Conservation (phyloP, 2,329 filamentous ascomycete genomes). For the Tolypocladium ophioglossoides region DNA sequence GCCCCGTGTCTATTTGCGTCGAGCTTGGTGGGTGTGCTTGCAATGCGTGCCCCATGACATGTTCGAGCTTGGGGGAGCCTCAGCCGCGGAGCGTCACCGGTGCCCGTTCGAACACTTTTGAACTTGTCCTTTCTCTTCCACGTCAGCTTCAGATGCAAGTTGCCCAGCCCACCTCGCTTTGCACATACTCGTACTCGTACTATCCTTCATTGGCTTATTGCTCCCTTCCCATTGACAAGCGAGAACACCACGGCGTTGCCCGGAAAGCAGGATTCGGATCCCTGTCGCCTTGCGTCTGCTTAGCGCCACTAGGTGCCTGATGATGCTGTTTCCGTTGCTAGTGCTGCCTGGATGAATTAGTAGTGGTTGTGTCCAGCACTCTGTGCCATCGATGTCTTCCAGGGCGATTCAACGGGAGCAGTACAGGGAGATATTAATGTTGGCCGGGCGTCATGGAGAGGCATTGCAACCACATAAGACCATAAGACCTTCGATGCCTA, state of each 20-base stretch:
- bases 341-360: background rate
- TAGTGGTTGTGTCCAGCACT: background rate
- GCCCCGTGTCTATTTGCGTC: background rate
- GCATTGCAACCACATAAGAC: background rate
- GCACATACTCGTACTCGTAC: background rate
- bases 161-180: background rate
- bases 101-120: background rate
- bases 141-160: background rate
- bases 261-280: slow-evolving; percentile 12
- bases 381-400: background rate
- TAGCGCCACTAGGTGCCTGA: slow-evolving; percentile 5
- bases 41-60: background rate
- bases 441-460: background rate
- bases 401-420: background rate
- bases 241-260: background rate
- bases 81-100: background rate
- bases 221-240: background rate
- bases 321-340: slow-evolving; percentile 1
- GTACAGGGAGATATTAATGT: background rate
- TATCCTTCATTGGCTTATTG: background rate
- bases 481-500: background rate
- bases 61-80: background rate
- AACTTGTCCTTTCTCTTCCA: background rate
- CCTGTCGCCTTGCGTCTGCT: slow-evolving; percentile 11
- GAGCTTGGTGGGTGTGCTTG: background rate